A percentile compares a stretch with the other conserved stretches of the same genome.
These are phyloP conservation scores for Cercospora sesami DNA, from an alignment of 2,329 filamentous ascomycete species.

Conservation along the genomic window DNA sequence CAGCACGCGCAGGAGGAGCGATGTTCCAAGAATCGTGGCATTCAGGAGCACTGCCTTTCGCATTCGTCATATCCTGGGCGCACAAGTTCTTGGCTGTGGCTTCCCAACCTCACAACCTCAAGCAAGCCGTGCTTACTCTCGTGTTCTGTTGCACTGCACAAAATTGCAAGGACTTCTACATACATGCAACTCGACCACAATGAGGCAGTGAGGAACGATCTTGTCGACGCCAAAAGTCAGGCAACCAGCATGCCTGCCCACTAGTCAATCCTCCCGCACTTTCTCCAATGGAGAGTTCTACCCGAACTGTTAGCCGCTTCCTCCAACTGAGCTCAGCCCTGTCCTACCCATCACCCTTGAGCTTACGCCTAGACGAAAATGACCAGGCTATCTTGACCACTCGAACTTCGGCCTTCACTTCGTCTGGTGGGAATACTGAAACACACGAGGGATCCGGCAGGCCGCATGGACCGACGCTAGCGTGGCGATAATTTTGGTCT, in stretches of 20 bases:
- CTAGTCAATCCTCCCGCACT: slow-evolving; percentile 1
- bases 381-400: neutral
- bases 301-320: slow-evolving; percentile 1
- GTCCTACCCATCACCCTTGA: neutral
- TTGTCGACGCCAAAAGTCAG: neutral
- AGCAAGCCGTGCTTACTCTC: neutral
- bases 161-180: neutral
- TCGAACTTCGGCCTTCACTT: neutral
- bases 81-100: slow-evolving; percentile 9
- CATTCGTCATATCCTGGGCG: slow-evolving; percentile 5
- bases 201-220: neutral
- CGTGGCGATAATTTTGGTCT: slow-evolving; percentile 1
- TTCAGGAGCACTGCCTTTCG: neutral
- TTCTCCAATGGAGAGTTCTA: slow-evolving; percentile 1
- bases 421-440: neutral
- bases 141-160: neutral
- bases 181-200: neutral
- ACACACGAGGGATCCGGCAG: neutral
- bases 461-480: neutral
- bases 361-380: slow-evolving; percentile 1
- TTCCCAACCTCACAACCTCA: neutral
- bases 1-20: neutral
- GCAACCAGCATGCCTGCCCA: neutral
- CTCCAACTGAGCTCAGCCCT: neutral
- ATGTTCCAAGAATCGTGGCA: neutral